These are phyloP conservation scores for Fraxinus sp. DNA, from an alignment of 305 asterid species.

Conservation along the genomic window DNA sequence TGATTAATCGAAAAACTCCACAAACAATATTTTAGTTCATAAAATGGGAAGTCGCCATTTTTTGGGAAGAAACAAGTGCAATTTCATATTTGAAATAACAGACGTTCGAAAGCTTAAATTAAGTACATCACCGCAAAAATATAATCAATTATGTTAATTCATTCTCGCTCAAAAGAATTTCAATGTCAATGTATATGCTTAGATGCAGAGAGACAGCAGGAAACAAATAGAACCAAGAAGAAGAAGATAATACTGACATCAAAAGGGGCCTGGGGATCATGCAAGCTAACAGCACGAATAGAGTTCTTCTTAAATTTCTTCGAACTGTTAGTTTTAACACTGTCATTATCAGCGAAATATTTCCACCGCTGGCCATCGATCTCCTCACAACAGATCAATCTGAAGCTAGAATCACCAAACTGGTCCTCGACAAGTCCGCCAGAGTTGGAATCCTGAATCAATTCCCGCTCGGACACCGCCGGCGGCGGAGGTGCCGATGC, in stretches of 20 bases:
- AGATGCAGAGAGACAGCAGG: not conserved
- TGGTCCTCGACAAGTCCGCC: conserved; percentile 37
- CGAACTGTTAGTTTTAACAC: conserved; percentile 5
- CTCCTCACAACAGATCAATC: conserved; percentile 51
- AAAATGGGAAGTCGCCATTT: not conserved
- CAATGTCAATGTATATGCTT: not conserved
- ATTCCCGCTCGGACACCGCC: not conserved
- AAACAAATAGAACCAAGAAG: not conserved
- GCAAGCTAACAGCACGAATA: conserved; percentile 70
- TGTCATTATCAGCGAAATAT: conserved; percentile 36
- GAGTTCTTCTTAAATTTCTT: conserved; percentile 55
- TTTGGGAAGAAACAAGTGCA: not conserved
- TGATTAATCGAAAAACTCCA: not conserved
- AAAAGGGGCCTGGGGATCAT: conserved; percentile 64
- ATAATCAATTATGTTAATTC: not conserved
- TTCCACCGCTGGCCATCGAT: conserved; percentile 48
- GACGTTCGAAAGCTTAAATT: not conserved
- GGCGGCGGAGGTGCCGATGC: conserved; percentile 36
- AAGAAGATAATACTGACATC: conserved; percentile 46
- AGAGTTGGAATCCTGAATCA: conserved; percentile 19
- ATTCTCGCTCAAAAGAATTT: not conserved
- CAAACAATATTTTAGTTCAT: not conserved
- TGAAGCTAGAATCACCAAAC: conserved; percentile 32
- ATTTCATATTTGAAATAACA: not conserved
- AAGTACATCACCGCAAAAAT: not conserved